Percentiles rank a stretch among this genome's conserved stretches.
phyloP scores from a whole-genome alignment of 805 yeast genomes.

The Candida qinlingensis region DNA sequence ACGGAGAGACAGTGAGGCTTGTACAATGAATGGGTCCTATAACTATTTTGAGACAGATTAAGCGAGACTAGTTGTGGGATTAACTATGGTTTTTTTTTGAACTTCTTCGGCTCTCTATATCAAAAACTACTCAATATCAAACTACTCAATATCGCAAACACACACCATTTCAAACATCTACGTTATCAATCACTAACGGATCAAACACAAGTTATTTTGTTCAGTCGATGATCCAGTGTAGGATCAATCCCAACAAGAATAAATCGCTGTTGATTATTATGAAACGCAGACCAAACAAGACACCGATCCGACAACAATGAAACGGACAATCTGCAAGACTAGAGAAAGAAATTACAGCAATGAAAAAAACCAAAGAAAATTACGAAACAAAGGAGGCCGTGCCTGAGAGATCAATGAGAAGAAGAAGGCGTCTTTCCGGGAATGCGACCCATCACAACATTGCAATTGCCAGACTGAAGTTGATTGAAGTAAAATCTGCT shows the following conservation, averaged over 20 bases:
- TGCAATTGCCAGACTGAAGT: no score
- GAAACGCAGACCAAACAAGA: neutral
- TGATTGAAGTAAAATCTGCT: no score
- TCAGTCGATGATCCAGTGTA: constrained; percentile 53
- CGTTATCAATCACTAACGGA: neutral
- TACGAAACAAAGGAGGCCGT: no score
- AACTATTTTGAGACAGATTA: neutral
- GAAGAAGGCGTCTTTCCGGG: no score
- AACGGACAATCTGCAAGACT: no score
- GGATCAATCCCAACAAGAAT: constrained; percentile 29
- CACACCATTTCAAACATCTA: constrained; percentile 4
- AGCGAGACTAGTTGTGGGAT: neutral
- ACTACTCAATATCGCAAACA: constrained; percentile 16
- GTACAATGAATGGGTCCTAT: neutral
- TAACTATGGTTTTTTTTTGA: neutral
- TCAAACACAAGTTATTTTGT: constrained; percentile 23
- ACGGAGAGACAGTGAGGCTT: neutral
- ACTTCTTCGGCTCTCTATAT: neutral
- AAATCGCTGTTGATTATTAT: neutral
- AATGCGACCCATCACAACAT: no score
- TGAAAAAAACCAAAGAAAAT: no score
- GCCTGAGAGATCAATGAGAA: no score
- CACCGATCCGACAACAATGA: no score
- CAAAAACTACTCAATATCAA: constrained; percentile 11
- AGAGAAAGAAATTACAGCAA: no score